A percentile compares a stretch with the other conserved stretches of the same genome.
Evolutionary conservation across 2,329 filamentous ascomycete species (phyloP).

Genomic region (Colletotrichum theobromicola): DNA sequence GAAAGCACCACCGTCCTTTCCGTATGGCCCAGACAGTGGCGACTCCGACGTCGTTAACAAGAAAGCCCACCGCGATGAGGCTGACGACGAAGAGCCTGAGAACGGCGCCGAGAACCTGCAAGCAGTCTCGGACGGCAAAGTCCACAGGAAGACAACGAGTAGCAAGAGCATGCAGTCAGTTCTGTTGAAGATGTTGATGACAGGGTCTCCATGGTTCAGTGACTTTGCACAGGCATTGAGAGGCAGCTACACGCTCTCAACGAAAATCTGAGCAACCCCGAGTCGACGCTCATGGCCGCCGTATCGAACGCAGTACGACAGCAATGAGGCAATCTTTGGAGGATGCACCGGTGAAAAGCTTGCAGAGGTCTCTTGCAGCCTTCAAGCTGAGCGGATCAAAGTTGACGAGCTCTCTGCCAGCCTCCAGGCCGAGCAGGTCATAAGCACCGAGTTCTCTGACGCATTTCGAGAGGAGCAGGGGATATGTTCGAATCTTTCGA

Average conservation of each 20-base stretch:
- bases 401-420: too few relatives aligned
- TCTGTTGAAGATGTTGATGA: accelerated
- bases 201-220: not conserved
- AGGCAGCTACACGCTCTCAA: not conserved
- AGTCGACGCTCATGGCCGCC: not conserved
- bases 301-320: accelerated
- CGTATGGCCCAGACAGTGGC: not conserved
- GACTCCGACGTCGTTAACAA: not conserved
- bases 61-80: not conserved
- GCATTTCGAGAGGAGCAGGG: not conserved
- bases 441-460: not conserved
- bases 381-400: not conserved
- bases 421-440: too few relatives aligned
- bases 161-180: accelerated
- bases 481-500: not conserved
- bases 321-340: not conserved
- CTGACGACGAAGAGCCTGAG: not conserved
- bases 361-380: not conserved
- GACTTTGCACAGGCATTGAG: not conserved
- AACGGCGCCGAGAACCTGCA: accelerated
- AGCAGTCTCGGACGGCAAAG: accelerated
- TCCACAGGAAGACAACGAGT: not conserved
- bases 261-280: not conserved
- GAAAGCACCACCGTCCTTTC: not conserved
- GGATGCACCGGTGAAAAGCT: not conserved